Percentiles rank a stretch among this genome's conserved stretches.
Evolutionary conservation across 306 rosid species (phyloP).

Genomic region (Prosopis cineraria): DNA sequence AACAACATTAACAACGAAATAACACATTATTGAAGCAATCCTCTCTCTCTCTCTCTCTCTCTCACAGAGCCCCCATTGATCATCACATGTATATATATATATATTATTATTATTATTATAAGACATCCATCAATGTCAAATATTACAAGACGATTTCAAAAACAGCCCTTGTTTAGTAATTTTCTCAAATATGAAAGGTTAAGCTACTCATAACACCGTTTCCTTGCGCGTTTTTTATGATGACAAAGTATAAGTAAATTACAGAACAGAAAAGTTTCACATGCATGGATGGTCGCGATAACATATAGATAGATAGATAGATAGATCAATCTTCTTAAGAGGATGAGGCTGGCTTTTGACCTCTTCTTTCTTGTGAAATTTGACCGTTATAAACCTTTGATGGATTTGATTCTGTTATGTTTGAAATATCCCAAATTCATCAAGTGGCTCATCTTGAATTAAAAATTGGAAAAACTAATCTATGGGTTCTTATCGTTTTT

Average conservation of each 20-base stretch:
- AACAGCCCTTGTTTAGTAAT: too few relatives aligned
- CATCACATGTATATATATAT: neutral
- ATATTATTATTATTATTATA: neutral
- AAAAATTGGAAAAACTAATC: too few relatives aligned
- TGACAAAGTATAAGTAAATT: neutral
- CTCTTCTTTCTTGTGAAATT: neutral
- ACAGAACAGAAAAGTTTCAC: neutral
- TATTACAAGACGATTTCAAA: neutral
- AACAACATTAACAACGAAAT: neutral
- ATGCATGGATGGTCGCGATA: neutral
- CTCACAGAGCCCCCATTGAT: neutral
- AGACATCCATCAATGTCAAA: slow-evolving; percentile 9
- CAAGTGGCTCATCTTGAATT: too few relatives aligned
- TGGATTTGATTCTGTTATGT: neutral
- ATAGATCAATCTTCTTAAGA: neutral
- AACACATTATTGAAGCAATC: neutral
- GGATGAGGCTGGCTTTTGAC: neutral
- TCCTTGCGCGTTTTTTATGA: neutral
- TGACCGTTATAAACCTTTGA: neutral
- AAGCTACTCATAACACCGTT: neutral
- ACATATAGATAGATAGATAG: neutral
- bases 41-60: neutral
- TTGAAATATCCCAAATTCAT: neutral
- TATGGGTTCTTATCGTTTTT: too few relatives aligned
- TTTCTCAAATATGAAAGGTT: too few relatives aligned